These are phyloP conservation scores for Myrica gale DNA, from an alignment of 306 rosid species.

Conservation along the genomic window DNA sequence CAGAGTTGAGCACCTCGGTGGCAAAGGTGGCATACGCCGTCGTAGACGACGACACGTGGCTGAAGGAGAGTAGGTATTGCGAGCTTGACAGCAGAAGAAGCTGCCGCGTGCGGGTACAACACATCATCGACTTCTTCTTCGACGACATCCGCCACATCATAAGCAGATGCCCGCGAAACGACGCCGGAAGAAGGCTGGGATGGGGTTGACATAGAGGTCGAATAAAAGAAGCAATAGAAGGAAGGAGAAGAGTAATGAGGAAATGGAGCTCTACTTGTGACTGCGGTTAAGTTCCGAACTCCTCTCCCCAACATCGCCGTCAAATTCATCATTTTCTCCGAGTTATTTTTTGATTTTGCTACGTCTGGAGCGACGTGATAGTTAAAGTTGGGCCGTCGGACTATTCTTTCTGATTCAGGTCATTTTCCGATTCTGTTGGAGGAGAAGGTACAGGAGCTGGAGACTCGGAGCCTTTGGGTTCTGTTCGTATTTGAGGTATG, in stretches of 20 bases:
- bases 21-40: conserved; percentile 76
- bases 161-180: conserved; percentile 21
- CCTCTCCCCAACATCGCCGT: conserved; percentile 20
- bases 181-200: conserved; percentile 15
- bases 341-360: background rate
- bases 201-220: conserved; percentile 4
- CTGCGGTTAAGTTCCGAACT: conserved; percentile 10
- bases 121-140: conserved; percentile 18
- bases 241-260: conserved; percentile 7
- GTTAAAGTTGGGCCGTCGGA: background rate
- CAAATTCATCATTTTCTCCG: background rate
- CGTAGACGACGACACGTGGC: conserved; percentile 71
- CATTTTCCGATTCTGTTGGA: too few species aligned
- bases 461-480: too few species aligned
- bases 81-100: conserved; percentile 17
- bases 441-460: too few species aligned
- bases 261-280: conserved; percentile 1
- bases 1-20: conserved; percentile 45
- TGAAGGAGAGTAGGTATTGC: conserved; percentile 50
- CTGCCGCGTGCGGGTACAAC: conserved; percentile 6
- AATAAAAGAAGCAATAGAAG: conserved; percentile 26
- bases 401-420: background rate
- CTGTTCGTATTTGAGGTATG: too few species aligned
- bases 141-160: conserved; percentile 25
- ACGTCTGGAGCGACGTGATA: too few species aligned